A percentile compares a stretch with the other conserved stretches of the same genome.
Evolutionary conservation across 1,284 basidiomycete species (phyloP).

Genomic region (Papiliotrema laurentii): DNA sequence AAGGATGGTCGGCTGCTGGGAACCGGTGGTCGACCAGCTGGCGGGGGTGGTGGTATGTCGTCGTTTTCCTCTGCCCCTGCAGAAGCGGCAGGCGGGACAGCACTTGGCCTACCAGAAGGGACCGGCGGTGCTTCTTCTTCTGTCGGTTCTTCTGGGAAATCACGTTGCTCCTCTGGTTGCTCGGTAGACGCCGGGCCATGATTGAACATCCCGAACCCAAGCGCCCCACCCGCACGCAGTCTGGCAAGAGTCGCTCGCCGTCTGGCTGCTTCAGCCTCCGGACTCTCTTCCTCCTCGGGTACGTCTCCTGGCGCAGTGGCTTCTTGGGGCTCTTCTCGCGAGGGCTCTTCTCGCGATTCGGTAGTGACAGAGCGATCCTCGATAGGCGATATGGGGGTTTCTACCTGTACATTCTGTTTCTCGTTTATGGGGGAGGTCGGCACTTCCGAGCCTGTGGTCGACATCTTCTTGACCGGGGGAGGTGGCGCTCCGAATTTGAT

Average conservation of each 20-base stretch:
- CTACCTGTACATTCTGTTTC: not conserved
- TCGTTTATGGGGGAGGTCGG: slow-evolving; percentile 11
- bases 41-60: slow-evolving; percentile 17
- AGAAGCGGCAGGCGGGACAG: slow-evolving; percentile 2
- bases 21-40: slow-evolving; percentile 16
- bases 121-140: slow-evolving; percentile 15
- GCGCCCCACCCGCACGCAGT: slow-evolving; percentile 42
- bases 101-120: slow-evolving; percentile 9
- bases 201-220: slow-evolving; percentile 46
- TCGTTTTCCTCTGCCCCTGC: slow-evolving; percentile 12
- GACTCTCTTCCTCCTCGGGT: slow-evolving; percentile 36
- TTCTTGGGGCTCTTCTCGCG: no score
- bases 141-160: slow-evolving; percentile 11
- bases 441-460: not conserved
- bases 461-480: slow-evolving; percentile 23
- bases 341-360: no score
- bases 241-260: slow-evolving; percentile 43
- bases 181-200: slow-evolving; percentile 11
- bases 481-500: slow-evolving; percentile 65
- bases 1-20: slow-evolving; percentile 8
- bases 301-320: no score
- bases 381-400: slow-evolving; percentile 4
- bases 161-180: slow-evolving; percentile 7
- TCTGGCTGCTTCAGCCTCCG: slow-evolving; percentile 44
- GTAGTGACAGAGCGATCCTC: no score